Conservation (phyloP, 345 rosid genomes). For the Eutrema heterophyllum region DNA sequence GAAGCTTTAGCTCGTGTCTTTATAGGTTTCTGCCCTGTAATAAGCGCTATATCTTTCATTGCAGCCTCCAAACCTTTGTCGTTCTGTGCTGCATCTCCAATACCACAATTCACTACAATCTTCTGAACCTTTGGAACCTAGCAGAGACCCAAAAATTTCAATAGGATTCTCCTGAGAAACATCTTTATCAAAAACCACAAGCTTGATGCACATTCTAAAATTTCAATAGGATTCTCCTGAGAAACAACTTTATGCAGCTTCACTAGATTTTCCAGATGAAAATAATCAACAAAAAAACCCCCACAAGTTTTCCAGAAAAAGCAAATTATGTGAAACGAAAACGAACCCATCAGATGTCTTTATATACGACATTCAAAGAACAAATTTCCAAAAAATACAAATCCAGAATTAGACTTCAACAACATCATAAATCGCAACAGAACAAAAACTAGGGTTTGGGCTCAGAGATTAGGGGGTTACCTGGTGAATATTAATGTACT, state of each 20-base stretch:
- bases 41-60: constrained; percentile 70
- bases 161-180: not conserved
- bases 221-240: not conserved
- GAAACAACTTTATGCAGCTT: not conserved
- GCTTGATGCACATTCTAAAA: not conserved
- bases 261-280: not conserved
- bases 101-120: constrained; percentile 92
- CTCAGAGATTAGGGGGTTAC: constrained; percentile 26
- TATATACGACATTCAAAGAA: not conserved
- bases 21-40: constrained; percentile 82
- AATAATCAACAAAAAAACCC: not conserved
- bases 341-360: not conserved
- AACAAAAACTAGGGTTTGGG: not conserved
- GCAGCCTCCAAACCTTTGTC: constrained; percentile 91
- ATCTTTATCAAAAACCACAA: not conserved
- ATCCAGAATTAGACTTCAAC: not conserved
- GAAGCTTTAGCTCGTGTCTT: constrained; percentile 80
- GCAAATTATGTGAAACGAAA: not conserved
- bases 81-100: constrained; percentile 91
- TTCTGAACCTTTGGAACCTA: constrained; percentile 84
- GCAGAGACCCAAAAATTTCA: not conserved
- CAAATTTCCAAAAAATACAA: not conserved
- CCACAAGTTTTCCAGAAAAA: not conserved
- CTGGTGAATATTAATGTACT: constrained; percentile 75
- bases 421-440: not conserved